These are phyloP conservation scores for Backusella liffmaniae DNA, from an alignment of 192 early-diverging fungal species.

Conservation along the genomic window DNA sequence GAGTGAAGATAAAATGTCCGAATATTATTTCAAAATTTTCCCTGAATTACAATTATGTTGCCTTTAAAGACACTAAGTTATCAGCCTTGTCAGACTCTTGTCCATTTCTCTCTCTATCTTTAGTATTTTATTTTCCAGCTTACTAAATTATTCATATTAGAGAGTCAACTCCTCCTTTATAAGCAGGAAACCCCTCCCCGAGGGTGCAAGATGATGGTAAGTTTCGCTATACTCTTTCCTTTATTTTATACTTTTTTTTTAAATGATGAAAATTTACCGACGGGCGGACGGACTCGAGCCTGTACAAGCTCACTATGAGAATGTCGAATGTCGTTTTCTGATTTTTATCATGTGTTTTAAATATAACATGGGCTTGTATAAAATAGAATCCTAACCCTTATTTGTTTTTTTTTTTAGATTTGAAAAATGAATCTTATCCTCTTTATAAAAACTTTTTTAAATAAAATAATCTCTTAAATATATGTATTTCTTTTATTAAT, in stretches of 20 bases:
- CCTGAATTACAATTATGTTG: slow-evolving; percentile 35
- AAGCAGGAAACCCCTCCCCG: no score
- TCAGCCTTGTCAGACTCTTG: slow-evolving; percentile 30
- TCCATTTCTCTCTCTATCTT: neutral
- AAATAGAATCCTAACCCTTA: neutral
- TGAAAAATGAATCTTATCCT: neutral
- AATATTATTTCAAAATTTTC: neutral
- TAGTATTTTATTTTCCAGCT: neutral
- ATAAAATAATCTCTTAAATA: neutral
- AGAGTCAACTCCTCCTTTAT: neutral
- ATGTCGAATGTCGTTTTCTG: slow-evolving; percentile 30
- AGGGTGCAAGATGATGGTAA: neutral
- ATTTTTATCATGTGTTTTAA: neutral
- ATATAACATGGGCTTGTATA: neutral
- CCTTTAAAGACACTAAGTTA: slow-evolving; percentile 26
- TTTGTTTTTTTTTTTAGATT: neutral
- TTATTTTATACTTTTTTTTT: slow-evolving; percentile 2
- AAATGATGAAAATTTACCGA: slow-evolving; percentile 22
- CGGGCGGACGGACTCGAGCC: slow-evolving; percentile 34
- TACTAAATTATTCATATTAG: neutral
- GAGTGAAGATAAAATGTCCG: slow-evolving; percentile 30
- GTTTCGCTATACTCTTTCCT: neutral
- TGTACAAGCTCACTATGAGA: slow-evolving; percentile 32
- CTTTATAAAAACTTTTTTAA: neutral
- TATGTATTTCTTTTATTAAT: neutral